phyloP scores from a whole-genome alignment of 2,329 filamentous ascomycete genomes.

The Colletotrichum coccodes region DNA sequence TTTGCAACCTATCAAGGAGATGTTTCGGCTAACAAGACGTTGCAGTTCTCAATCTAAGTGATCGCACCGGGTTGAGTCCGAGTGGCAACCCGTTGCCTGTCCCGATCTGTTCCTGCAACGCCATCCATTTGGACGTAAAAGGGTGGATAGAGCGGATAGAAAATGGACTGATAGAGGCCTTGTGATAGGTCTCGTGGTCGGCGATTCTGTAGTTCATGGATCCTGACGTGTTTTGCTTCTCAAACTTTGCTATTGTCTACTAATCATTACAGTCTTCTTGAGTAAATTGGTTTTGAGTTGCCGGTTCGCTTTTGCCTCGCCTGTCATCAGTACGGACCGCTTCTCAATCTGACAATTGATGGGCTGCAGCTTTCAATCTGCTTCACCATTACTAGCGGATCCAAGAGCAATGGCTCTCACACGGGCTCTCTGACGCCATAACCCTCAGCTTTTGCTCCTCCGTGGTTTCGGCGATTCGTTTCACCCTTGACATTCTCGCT shows the following conservation, averaged over 20 bases:
- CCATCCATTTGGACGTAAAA: conserved; percentile 14
- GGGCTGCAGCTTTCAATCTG: conserved; percentile 64
- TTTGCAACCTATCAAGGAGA: not conserved
- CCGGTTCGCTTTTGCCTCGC: too few species aligned
- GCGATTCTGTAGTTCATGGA: conserved; percentile 21
- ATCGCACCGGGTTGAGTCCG: not conserved
- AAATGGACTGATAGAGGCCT: conserved; percentile 27
- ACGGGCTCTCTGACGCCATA: conserved; percentile 72
- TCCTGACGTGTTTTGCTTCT: conserved; percentile 23
- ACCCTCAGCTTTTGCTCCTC: conserved; percentile 39
- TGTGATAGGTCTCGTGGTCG: conserved; percentile 6
- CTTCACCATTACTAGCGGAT: conserved; percentile 62
- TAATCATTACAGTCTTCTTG: conserved; percentile 16
- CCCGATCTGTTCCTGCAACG: conserved; percentile 13
- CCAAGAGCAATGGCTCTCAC: conserved; percentile 60
- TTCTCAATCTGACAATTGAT: conserved; percentile 60
- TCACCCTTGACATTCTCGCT: conserved; percentile 65
- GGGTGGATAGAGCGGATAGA: conserved; percentile 30
- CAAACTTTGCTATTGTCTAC: conserved; percentile 10
- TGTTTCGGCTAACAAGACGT: conserved; percentile 1
- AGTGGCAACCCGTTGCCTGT: not conserved
- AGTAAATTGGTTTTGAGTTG: not conserved
- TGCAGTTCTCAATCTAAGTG: not conserved
- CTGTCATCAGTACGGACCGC: conserved; percentile 46
- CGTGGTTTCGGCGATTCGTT: conserved; percentile 70